These are phyloP conservation scores for Phoenix roebelenii DNA, from an alignment of 176 grass and related monocot species.

Conservation along the genomic window DNA sequence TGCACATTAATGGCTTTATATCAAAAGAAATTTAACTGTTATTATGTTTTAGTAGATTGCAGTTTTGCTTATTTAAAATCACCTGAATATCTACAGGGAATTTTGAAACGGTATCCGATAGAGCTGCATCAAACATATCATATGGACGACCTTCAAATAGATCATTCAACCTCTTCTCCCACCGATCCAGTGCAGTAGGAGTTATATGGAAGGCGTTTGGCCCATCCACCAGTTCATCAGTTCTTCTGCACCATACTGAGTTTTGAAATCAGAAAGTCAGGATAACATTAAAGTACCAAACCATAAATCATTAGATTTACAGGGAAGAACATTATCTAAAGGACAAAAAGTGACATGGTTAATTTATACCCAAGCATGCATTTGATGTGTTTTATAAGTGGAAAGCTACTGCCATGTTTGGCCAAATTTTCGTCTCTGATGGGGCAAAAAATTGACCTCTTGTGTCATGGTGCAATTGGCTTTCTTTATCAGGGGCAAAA, in stretches of 20 bases:
- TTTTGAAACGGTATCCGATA: conserved; percentile 60
- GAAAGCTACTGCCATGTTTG: no score
- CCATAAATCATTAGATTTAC: no score
- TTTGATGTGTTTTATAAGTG: no score
- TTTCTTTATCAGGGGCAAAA: no score
- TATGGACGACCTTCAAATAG: conserved; percentile 72
- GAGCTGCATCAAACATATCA: conserved; percentile 78
- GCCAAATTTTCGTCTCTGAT: no score
- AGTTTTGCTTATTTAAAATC: neutral
- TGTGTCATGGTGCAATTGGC: no score
- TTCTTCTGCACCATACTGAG: conserved; percentile 94
- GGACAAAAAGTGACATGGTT: no score
- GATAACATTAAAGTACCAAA: no score
- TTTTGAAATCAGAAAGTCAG: neutral
- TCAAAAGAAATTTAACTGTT: conserved; percentile 1
- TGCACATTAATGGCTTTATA: neutral
- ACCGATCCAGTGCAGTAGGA: conserved; percentile 67
- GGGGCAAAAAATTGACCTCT: no score
- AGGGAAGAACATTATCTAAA: no score
- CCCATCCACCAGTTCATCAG: conserved; percentile 90
- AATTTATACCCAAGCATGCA: no score
- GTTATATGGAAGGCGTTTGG: conserved; percentile 89
- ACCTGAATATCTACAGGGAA: conserved; percentile 94
- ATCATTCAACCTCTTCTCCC: conserved; percentile 76
- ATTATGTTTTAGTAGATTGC: neutral